Base-by-base conservation (phyloP, 2,329 filamentous ascomycete species). In the Xylariaceae sp. region DNA sequence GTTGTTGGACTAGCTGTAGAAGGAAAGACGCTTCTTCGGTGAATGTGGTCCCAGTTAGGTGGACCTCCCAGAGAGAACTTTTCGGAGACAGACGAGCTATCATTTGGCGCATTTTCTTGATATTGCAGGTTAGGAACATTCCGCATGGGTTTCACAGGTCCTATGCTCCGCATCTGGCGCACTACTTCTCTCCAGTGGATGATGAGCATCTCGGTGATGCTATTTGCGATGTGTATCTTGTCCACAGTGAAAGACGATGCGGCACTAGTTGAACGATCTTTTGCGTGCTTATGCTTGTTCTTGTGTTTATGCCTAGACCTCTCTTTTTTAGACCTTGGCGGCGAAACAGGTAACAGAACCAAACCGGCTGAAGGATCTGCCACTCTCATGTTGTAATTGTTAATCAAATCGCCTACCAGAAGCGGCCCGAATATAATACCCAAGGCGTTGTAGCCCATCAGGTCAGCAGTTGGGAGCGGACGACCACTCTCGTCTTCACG, bases 361-460 rank as follows among this genome's bases (percentile, higher is more conserved):
- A 80, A 64, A 0, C 79, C 80, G 3, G 74, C 66, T 3, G 70
- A 67, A 2, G 76, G 75, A n/a, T 74, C 68, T 3, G 74, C 76
- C n/a, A 78, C 41, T 50, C 75, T 80, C 74, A 78, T 79, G 17
- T 72, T 76, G 63, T 84, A 86, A 14, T 76, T 71, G 16, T 81
- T 77, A 26, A 87, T 72, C 14, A 85, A 69, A 39, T 87, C 81
- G 2, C 86, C 84, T 3, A 88, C 69, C 4, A 90, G 73, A 0
- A 90, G 74, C 1, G 87, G 87, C 0, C 86, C 87, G 68, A 90
- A 89, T 1, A 88, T 76, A 47, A 87, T 84, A 0, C 86, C 83
- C 8, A 90, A 74, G 1, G 86, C 79, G 47, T 75, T 78, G 65
- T 87, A 89, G 9, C 83, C 86, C 86, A 89, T 89, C 41, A 86